Base-by-base conservation (phyloP, 768 basidiomycete genomes). In the Podaxis sp. region DNA sequence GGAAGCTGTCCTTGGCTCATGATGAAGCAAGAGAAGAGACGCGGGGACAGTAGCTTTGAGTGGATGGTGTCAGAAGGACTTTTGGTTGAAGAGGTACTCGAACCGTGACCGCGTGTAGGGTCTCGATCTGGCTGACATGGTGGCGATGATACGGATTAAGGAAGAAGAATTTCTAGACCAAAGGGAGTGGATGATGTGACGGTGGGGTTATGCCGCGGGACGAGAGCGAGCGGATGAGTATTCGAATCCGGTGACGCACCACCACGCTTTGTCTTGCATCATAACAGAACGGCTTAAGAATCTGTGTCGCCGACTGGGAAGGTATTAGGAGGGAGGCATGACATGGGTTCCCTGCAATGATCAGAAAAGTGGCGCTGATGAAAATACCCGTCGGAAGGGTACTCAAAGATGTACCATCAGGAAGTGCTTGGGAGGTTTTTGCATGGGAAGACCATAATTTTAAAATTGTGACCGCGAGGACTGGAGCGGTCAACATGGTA, bases 351-450 rank as follows among this genome's bases (percentile, higher is more conserved):
- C 22, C 49, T 44, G 49, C 24, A 8, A 50, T 50, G 22, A 50
- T 50, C 49, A 28, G 51, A 52, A 33, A 52, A 28, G 51, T 52
- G 51, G 52, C 52, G 52, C 30, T n/a, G 36, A 30, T n/a, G 52
- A 30, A 36, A 54, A 54, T 36, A 22, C 33, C 52, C 52, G 17
- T 26, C 30, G 13, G 40, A 41, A 41, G 40, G 40, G 40, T 46
- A 46, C 44, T n/a, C 44, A 46, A 20, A 20, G 44, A 46, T 26
- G 17, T 17, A 30, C 8, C 33, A 28, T 20, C 49, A 28, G 13
- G 49, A 15, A 11, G 49, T 20, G 3, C 26, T 28, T 50, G 49
- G 49, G 49, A 24, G 49, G 49, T 50, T 50, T 44, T 37, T 37
- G 53, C 33, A 36, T 55, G 53, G 53, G 53, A 55, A 55, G 36